These are phyloP conservation scores for Cladorrhinum sp. DNA, from an alignment of 2,329 filamentous ascomycete genomes.

Conservation along the genomic window DNA sequence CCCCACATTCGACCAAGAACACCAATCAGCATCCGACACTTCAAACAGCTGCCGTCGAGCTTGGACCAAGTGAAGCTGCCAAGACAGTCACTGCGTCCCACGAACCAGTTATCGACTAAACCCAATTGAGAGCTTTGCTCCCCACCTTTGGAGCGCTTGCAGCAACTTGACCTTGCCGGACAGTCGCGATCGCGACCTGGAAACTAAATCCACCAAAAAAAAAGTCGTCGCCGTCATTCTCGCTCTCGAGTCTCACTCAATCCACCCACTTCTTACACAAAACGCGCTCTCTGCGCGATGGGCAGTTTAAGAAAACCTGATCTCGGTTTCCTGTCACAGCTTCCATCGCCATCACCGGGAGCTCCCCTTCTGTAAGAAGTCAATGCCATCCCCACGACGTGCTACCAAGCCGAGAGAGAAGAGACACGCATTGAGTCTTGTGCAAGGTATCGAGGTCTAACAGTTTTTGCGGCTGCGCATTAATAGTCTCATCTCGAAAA, in stretches of 20 bases:
- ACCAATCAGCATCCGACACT: not conserved
- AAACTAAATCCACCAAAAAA: not conserved
- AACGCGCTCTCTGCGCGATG: constrained; percentile 28
- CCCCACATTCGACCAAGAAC: not conserved
- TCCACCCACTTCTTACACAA: not conserved
- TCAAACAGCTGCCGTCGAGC: not conserved
- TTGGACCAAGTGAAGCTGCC: not conserved
- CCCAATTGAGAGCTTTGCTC: not conserved
- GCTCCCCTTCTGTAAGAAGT: not conserved
- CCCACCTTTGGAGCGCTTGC: not conserved
- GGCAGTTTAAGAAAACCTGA: constrained; percentile 17
- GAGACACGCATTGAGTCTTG: not conserved
- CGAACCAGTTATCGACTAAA: not conserved
- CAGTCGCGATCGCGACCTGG: constrained; percentile 3
- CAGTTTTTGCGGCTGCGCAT: not conserved
- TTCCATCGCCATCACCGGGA: constrained; percentile 14
- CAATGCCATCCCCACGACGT: too few species aligned
- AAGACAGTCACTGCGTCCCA: not conserved
- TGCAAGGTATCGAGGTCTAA: constrained; percentile 1
- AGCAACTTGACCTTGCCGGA: not conserved
- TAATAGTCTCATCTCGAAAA: not conserved
- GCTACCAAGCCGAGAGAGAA: not conserved
- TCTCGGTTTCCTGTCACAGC: constrained; percentile 13
- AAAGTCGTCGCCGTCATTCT: not conserved
- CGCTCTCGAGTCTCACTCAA: not conserved